phyloP scores from a whole-genome alignment of 2,329 filamentous ascomycete genomes.

The Diaporthe ampelina region DNA sequence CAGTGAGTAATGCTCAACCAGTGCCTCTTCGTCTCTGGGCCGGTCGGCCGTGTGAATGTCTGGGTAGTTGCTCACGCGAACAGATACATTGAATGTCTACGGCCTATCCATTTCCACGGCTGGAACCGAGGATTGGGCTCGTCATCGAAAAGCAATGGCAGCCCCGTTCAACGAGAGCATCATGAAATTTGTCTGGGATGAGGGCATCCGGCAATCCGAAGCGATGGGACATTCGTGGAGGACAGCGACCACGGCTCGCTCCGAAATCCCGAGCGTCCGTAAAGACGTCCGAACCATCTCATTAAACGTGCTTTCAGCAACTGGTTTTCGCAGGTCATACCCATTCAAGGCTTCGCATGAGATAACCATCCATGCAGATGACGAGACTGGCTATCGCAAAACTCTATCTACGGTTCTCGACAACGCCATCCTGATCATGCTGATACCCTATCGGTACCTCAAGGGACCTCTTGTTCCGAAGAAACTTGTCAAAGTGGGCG shows the following conservation, averaged over 20 bases:
- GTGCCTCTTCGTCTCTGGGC: background rate
- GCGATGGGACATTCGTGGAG: constrained; percentile 4
- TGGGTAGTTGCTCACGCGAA: background rate
- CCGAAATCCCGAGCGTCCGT: background rate
- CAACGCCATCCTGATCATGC: constrained; percentile 13
- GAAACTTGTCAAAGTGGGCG: background rate
- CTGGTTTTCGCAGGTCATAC: background rate
- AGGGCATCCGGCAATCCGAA: background rate
- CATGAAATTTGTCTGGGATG: constrained; percentile 14
- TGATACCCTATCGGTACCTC: constrained; percentile 7
- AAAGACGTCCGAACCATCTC: constrained; percentile 1
- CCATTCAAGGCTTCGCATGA: background rate
- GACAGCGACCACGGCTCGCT: background rate
- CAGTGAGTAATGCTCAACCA: background rate
- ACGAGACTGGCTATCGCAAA: constrained; percentile 3
- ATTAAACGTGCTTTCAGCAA: constrained; percentile 12
- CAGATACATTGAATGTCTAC: constrained; percentile 13
- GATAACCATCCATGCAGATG: background rate
- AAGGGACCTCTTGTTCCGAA: constrained; percentile 10
- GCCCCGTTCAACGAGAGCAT: constrained; percentile 12
- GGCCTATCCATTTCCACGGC: constrained; percentile 3
- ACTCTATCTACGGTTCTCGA: constrained; percentile 8
- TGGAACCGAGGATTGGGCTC: constrained; percentile 10
- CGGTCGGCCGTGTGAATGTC: background rate
- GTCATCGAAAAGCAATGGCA: constrained; percentile 10